These are phyloP conservation scores for Sporodiniella umbellata DNA, from an alignment of 371 early-diverging fungal genomes.

Conservation along the genomic window DNA sequence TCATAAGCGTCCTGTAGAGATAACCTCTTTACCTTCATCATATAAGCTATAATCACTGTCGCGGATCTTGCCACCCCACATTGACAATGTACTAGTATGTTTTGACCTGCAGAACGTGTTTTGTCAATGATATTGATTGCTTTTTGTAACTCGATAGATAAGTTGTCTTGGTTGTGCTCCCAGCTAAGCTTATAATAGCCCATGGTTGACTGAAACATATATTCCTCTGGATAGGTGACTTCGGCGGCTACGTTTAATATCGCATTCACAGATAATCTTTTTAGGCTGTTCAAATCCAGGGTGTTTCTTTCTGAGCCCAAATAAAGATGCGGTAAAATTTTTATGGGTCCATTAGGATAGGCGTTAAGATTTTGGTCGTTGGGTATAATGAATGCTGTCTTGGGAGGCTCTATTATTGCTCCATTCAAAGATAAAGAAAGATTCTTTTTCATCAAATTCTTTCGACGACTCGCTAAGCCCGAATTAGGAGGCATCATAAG, in stretches of 20 bases:
- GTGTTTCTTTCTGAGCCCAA: slow-evolving; percentile 71
- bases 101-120: slow-evolving; percentile 49
- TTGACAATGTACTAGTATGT: slow-evolving; percentile 86
- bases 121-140: slow-evolving; percentile 74
- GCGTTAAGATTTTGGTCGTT: slow-evolving; percentile 21
- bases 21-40: slow-evolving; percentile 68
- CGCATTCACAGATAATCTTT: slow-evolving; percentile 45
- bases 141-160: slow-evolving; percentile 58
- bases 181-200: slow-evolving; percentile 67
- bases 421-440: slow-evolving; percentile 28
- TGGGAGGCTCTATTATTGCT: slow-evolving; percentile 10
- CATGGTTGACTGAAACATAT: slow-evolving; percentile 18
- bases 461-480: slow-evolving; percentile 19
- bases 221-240: slow-evolving; percentile 47
- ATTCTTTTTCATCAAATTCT: slow-evolving; percentile 31
- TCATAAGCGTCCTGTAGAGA: slow-evolving; percentile 72
- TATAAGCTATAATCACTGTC: slow-evolving; percentile 82
- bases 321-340: slow-evolving; percentile 68
- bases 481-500: slow-evolving; percentile 15
- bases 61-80: slow-evolving; percentile 90
- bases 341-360: slow-evolving; percentile 46
- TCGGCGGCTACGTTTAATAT: slow-evolving; percentile 83
- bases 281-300: slow-evolving; percentile 37
- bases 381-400: slow-evolving; percentile 15
- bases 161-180: slow-evolving; percentile 75